Evolutionary conservation across 345 rosid genomes (phyloP), one percentile per base, ranked within the genome.

Genomic region (Anacardium occidentale): DNA sequence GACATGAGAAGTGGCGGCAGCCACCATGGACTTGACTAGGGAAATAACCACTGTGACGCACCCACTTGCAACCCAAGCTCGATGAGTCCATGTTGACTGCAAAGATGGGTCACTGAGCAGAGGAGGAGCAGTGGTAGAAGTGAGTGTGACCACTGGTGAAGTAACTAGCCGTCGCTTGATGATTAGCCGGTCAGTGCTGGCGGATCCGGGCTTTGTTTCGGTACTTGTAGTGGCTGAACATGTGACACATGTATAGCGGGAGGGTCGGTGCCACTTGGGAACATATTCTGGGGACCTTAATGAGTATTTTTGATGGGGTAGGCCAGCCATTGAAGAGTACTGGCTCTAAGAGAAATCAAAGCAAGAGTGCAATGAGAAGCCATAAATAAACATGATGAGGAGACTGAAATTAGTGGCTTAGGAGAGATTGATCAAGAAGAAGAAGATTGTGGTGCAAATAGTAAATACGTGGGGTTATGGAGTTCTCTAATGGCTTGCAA

Each of bases 81-180:
- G 89, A 76, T 94, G 97, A 8, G 83, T 26, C 97, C 89, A 87
- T 7, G 97, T 88, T 5, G 98, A 94, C 48, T 81, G 79, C 75
- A 89, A 75, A 57, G 75, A n/a, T 18, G 85, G 87, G 75, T 90
- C 97, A 54, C 85, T 74, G 56, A 66, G 67, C 10, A 59, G 21
- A 10, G 88, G 89, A 74, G 79, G 85, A 26, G 24, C 37, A 12
- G 15, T 14, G 14, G 59, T 8, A 21, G 14, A 11, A 0, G 72
- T 45, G 17, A 78, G 47, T 2, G 69, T 32, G 44, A 25, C 74
- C 7, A 32, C 57, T 5, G 75, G 72, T 44, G 74, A 75, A 52
- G 32, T 66, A 5, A 53, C 77, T 20, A 55, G 70, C 65, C 54
- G 66, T 10, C 77, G 76, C 18, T 80, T 72, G 48, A 73, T 48